Evolutionary conservation across 2,329 filamentous ascomycete species (phyloP).

Genomic region (Rutstroemia sydowiana): DNA sequence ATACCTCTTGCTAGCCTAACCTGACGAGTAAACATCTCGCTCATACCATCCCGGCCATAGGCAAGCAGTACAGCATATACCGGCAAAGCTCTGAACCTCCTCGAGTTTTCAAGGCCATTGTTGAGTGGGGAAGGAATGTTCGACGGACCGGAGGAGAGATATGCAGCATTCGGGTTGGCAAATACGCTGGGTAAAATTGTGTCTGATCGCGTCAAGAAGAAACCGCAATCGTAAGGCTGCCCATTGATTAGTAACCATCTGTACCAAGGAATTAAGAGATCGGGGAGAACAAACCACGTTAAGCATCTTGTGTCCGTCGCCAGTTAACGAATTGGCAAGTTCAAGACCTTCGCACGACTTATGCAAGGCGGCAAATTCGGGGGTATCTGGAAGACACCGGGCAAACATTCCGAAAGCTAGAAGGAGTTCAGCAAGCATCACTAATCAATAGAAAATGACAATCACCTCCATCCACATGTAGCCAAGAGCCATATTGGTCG

Average conservation of each 20-base stretch:
- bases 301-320: slow-evolving; percentile 85
- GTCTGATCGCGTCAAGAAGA: slow-evolving; percentile 70
- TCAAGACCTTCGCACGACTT: slow-evolving; percentile 57
- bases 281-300: slow-evolving; percentile 58
- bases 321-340: slow-evolving; percentile 78
- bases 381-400: slow-evolving; percentile 50
- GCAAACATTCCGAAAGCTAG: slow-evolving; percentile 78
- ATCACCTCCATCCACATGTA: slow-evolving; percentile 76
- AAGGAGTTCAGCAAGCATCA: neutral
- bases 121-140: slow-evolving; percentile 74
- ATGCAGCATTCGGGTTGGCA: slow-evolving; percentile 78
- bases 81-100: slow-evolving; percentile 83
- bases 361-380: slow-evolving; percentile 49
- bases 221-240: slow-evolving; percentile 77
- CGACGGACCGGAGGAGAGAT: slow-evolving; percentile 47
- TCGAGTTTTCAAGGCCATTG: slow-evolving; percentile 83
- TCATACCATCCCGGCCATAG: slow-evolving; percentile 64
- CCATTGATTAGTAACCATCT: neutral
- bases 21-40: slow-evolving; percentile 63
- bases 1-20: slow-evolving; percentile 63
- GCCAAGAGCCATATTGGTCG: slow-evolving; percentile 69
- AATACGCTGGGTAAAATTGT: slow-evolving; percentile 57
- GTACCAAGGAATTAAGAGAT: neutral
- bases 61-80: slow-evolving; percentile 74
- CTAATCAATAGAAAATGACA: no score